These are phyloP conservation scores for Ceratocystis albifundus DNA, from an alignment of 2,329 filamentous ascomycete species.

Conservation along the genomic window DNA sequence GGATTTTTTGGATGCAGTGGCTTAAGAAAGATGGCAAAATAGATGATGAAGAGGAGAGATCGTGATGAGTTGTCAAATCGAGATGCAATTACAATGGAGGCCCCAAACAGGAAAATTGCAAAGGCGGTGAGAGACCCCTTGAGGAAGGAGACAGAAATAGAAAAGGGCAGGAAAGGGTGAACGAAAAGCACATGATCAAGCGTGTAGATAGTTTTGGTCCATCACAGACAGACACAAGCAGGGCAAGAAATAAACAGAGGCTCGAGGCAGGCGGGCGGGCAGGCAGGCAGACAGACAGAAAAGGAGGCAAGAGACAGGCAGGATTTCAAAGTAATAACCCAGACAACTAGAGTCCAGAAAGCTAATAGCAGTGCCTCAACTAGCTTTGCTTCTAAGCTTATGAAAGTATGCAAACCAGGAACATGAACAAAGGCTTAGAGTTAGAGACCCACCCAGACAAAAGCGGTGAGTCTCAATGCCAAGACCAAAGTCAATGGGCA, in stretches of 20 bases:
- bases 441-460: background rate
- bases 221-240: background rate
- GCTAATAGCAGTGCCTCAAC: background rate
- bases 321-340: no score
- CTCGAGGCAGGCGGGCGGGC: background rate
- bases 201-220: conserved; percentile 4
- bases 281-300: background rate
- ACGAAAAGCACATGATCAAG: no score
- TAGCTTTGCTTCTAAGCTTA: background rate
- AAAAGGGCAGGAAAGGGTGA: background rate
- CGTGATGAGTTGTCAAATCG: conserved; percentile 1
- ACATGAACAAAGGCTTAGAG: background rate
- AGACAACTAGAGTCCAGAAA: background rate
- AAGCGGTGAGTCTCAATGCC: background rate
- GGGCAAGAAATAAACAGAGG: background rate
- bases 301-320: no score
- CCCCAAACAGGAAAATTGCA: conserved; percentile 24
- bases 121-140: conserved; percentile 26
- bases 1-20: conserved; percentile 23
- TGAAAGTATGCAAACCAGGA: background rate
- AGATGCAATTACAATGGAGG: conserved; percentile 8
- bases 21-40: conserved; percentile 23
- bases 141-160: background rate
- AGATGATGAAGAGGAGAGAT: conserved; percentile 19
- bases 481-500: background rate